Evolutionary conservation across 208 protist species (phyloP).

Genomic region (Kentomonas sorsogonicus): DNA sequence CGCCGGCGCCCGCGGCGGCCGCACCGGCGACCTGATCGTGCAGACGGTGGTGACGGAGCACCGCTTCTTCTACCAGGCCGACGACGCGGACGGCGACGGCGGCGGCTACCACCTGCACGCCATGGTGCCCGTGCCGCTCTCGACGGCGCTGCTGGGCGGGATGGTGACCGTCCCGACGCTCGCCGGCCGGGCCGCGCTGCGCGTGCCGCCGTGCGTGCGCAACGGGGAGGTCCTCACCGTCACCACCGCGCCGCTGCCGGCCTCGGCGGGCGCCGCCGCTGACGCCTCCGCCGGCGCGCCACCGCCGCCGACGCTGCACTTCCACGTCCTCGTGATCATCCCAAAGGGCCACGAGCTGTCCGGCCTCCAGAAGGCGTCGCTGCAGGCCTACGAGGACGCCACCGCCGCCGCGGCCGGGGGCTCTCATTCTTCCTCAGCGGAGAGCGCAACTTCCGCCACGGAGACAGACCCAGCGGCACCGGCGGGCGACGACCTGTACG

Average conservation of each 20-base stretch:
- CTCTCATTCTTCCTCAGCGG: neutral
- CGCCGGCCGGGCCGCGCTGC: conserved; percentile 22
- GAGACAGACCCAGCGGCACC: conserved; percentile 1
- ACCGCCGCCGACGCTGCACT: conserved; percentile 16
- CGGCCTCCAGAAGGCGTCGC: conserved; percentile 45
- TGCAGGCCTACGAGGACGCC: conserved; percentile 36
- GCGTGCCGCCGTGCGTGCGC: conserved; percentile 67
- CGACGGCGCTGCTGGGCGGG: conserved; percentile 68
- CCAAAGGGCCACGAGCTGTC: conserved; percentile 44
- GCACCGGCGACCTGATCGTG: conserved; percentile 65
- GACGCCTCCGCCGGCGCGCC: neutral
- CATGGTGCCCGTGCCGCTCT: conserved; percentile 74
- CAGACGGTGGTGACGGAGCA: conserved; percentile 70
- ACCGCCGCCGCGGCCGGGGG: neutral
- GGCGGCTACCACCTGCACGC: conserved; percentile 58
- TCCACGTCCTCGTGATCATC: conserved; percentile 71
- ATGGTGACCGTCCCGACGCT: conserved; percentile 60
- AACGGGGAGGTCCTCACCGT: conserved; percentile 61
- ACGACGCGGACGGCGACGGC: too few relatives aligned
- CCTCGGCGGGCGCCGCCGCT: neutral
- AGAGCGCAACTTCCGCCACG: neutral
- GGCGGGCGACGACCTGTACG: conserved; percentile 7
- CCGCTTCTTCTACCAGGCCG: conserved; percentile 56
- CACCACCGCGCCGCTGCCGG: conserved; percentile 18
- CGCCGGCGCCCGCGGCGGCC: conserved; percentile 76